phyloP scores from a whole-genome alignment of 495 filamentous ascomycete genomes.

The Aspergillus mulundensis region DNA sequence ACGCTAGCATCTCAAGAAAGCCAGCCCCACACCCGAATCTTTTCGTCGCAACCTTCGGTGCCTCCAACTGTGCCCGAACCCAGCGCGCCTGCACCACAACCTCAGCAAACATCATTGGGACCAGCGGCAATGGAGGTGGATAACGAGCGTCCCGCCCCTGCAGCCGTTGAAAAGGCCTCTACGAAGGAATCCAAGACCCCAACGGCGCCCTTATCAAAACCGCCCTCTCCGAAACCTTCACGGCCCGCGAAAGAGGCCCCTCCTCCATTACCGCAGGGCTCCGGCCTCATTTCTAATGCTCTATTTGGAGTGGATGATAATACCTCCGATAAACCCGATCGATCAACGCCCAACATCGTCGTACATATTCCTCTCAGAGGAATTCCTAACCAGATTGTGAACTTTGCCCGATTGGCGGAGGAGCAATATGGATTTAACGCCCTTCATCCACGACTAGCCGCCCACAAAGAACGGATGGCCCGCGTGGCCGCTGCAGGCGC shows the following conservation, averaged over 20 bases:
- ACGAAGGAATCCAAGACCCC: conserved; percentile 39
- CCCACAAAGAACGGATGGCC: conserved; percentile 73
- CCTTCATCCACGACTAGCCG: conserved; percentile 83
- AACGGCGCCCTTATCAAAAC: conserved; percentile 51
- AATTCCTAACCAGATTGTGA: conserved; percentile 82
- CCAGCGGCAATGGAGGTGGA: conserved; percentile 42
- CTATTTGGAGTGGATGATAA: conserved; percentile 53
- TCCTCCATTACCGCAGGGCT: conserved; percentile 57
- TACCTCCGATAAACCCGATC: conserved; percentile 32
- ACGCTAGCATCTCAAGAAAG: conserved; percentile 24
- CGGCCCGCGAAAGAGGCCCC: conserved; percentile 52
- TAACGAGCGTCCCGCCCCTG: conserved; percentile 20
- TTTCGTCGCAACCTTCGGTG: conserved; percentile 21
- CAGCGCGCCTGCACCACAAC: conserved; percentile 7
- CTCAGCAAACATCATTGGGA: conserved; percentile 9
- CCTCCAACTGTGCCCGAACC: conserved; percentile 10
- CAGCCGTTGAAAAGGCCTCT: conserved; percentile 12
- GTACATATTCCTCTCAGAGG: conserved; percentile 76
- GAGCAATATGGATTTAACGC: conserved; percentile 93
- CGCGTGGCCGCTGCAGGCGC: conserved; percentile 82
- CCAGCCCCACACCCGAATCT: conserved; percentile 16
- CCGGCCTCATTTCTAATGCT: conserved; percentile 61
- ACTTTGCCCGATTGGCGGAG: conserved; percentile 90
- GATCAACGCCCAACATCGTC: conserved; percentile 73
- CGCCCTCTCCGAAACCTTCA: conserved; percentile 56